Conservation (phyloP, 192 early-diverging fungal species). For the Coemansia sp. region DNA sequence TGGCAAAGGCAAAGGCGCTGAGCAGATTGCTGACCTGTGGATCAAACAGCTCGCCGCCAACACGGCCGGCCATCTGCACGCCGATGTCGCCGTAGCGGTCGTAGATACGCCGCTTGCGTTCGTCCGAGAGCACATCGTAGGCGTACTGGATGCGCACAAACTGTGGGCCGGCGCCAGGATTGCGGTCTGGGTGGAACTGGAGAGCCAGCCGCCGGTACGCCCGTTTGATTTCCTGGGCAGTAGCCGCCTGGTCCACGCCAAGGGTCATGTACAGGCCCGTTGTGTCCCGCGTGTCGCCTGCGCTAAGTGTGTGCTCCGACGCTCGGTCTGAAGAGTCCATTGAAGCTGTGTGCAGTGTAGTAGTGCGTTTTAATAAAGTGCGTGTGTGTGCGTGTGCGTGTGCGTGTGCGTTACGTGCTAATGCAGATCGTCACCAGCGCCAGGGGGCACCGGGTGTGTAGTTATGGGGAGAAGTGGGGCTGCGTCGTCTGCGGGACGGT, state of each 20-base stretch:
- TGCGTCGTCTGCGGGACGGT: too few species aligned
- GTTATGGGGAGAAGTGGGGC: too few species aligned
- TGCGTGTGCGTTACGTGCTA: too few species aligned
- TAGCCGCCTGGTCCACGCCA: conserved; percentile 64
- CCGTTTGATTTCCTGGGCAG: conserved; percentile 72
- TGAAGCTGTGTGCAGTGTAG: too few species aligned
- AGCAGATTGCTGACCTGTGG: conserved; percentile 63
- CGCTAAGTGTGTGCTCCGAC: conserved; percentile 27
- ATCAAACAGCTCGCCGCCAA: conserved; percentile 64
- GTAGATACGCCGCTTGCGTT: conserved; percentile 82
- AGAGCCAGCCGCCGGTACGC: conserved; percentile 80
- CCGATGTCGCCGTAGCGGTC: conserved; percentile 85
- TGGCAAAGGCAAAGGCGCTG: conserved; percentile 55
- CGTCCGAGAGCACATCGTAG: conserved; percentile 72
- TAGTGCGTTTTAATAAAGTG: too few species aligned
- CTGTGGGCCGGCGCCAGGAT: conserved; percentile 63
- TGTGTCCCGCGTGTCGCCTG: conserved; percentile 23
- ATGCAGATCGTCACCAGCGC: too few species aligned
- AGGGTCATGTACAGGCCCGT: conserved; percentile 84
- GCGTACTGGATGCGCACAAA: conserved; percentile 87
- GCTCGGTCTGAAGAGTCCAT: too few species aligned
- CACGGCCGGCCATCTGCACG: conserved; percentile 67
- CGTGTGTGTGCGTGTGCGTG: too few species aligned
- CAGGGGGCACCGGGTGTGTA: too few species aligned
- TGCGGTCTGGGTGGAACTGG: conserved; percentile 90